These are phyloP conservation scores for Wallacemonas collosoma DNA, from an alignment of 208 protist species.

Conservation along the genomic window DNA sequence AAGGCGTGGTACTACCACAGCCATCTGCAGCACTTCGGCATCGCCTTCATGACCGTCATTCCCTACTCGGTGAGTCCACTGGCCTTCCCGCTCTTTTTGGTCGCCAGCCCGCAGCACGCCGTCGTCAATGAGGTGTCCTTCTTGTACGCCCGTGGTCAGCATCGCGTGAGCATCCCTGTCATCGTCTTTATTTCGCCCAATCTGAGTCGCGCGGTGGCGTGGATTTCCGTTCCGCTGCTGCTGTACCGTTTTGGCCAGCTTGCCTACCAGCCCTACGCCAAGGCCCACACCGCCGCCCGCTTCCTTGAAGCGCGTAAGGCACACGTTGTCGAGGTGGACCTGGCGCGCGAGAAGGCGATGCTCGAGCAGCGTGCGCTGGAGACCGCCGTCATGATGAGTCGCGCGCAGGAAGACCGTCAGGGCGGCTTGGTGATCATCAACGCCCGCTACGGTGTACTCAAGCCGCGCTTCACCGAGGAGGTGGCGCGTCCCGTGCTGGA, in stretches of 20 bases:
- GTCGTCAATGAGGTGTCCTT: slow-evolving; percentile 71
- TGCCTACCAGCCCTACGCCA: slow-evolving; percentile 56
- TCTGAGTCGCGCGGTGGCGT: slow-evolving; percentile 48
- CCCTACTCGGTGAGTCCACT: slow-evolving; percentile 58
- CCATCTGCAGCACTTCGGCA: slow-evolving; percentile 56
- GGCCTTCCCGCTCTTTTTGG: slow-evolving; percentile 44
- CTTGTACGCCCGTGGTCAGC: slow-evolving; percentile 64
- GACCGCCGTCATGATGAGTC: slow-evolving; percentile 41
- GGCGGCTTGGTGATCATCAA: slow-evolving; percentile 87
- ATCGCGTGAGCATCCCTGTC: slow-evolving; percentile 77
- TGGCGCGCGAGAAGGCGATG: slow-evolving; percentile 62
- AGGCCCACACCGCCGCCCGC: slow-evolving; percentile 39
- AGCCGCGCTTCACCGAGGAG: slow-evolving; percentile 58
- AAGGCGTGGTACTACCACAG: slow-evolving; percentile 67
- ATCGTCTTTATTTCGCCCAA: slow-evolving; percentile 61
- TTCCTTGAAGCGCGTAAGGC: slow-evolving; percentile 50
- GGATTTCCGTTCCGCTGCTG: slow-evolving; percentile 58
- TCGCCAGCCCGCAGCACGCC: slow-evolving; percentile 36
- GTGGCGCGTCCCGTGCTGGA: slow-evolving; percentile 12
- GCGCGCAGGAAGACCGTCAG: slow-evolving; percentile 59
- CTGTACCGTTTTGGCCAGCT: slow-evolving; percentile 51
- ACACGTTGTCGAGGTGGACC: slow-evolving; percentile 75
- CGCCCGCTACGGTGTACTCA: slow-evolving; percentile 82
- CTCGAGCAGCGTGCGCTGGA: slow-evolving; percentile 77
- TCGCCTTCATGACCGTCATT: slow-evolving; percentile 59